These are phyloP conservation scores for Cephaloascus fragrans DNA, from an alignment of 805 yeast genomes.

Conservation along the genomic window DNA sequence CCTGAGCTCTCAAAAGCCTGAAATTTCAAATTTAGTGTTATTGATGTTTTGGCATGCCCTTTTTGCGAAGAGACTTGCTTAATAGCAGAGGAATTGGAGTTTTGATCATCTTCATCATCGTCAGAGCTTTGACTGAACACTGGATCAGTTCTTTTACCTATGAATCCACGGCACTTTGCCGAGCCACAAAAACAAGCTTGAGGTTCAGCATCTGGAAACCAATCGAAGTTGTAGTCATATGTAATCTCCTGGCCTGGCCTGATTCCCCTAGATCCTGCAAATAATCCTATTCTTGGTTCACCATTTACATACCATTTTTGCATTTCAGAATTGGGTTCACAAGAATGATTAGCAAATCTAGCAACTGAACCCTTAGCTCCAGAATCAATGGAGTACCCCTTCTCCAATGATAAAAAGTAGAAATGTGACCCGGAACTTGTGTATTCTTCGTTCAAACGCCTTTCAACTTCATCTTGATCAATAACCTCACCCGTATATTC, in stretches of 20 bases:
- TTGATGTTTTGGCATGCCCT: background rate
- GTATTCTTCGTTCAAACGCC: slow-evolving; percentile 22
- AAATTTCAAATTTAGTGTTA: background rate
- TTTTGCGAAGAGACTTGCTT: background rate
- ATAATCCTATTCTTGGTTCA: slow-evolving; percentile 35
- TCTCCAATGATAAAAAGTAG: slow-evolving; percentile 31
- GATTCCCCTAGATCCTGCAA: slow-evolving; percentile 27
- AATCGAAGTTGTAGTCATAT: slow-evolving; percentile 38
- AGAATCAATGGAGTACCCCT: slow-evolving; percentile 33
- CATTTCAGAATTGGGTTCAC: slow-evolving; percentile 36
- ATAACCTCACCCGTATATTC: slow-evolving; percentile 44
- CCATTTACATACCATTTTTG: slow-evolving; percentile 38
- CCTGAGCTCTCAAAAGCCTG: background rate
- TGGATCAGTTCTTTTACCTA: slow-evolving; percentile 16
- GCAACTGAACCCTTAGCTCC: slow-evolving; percentile 37
- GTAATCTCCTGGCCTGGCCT: slow-evolving; percentile 32
- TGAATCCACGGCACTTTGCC: slow-evolving; percentile 27
- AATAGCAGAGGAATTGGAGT: background rate
- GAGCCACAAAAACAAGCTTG: slow-evolving; percentile 36
- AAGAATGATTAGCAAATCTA: slow-evolving; percentile 40
- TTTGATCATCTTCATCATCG: background rate
- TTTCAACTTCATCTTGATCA: slow-evolving; percentile 24
- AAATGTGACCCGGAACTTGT: slow-evolving; percentile 17
- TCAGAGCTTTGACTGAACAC: background rate
- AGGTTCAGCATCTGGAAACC: slow-evolving; percentile 31